These are phyloP conservation scores for Lojkania enalia DNA, from an alignment of 2,329 filamentous ascomycete genomes.

Conservation along the genomic window DNA sequence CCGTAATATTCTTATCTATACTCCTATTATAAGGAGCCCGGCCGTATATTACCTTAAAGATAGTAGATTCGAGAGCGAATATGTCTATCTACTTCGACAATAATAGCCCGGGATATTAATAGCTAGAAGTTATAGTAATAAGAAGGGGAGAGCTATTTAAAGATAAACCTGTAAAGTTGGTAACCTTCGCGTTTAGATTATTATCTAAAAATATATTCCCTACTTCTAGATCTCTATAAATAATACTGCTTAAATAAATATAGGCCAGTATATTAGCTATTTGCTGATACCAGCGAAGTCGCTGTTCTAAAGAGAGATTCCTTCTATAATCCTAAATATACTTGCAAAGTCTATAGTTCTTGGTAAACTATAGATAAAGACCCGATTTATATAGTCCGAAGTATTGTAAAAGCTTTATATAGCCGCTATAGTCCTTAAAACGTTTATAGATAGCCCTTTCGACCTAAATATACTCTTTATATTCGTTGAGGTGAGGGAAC, in stretches of 20 bases:
- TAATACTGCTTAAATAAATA: conserved; percentile 9
- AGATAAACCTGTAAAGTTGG: conserved; percentile 13
- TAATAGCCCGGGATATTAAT: conserved; percentile 11
- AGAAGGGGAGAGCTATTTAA: conserved; percentile 11
- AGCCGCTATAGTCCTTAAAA: conserved; percentile 11
- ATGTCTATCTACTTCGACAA: conserved; percentile 9
- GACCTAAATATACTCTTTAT: conserved; percentile 3
- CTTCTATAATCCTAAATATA: conserved; percentile 8
- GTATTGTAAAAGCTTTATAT: conserved; percentile 13
- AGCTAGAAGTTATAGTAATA: conserved; percentile 10
- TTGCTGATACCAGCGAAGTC: conserved; percentile 8
- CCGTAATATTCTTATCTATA: conserved; percentile 6
- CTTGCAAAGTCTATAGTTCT: conserved; percentile 9
- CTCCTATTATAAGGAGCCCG: conserved; percentile 8
- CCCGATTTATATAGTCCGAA: conserved; percentile 12
- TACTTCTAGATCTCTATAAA: conserved; percentile 11
- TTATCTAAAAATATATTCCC: conserved; percentile 10
- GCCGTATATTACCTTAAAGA: conserved; percentile 12
- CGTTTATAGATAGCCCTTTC: conserved; percentile 16
- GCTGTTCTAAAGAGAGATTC: conserved; percentile 4
- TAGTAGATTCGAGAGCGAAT: conserved; percentile 12
- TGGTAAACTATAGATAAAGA: conserved; percentile 12
- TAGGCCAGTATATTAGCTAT: conserved; percentile 10
- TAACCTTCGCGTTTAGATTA: conserved; percentile 12
- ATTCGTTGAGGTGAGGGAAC: conserved; percentile 9